phyloP scores from a whole-genome alignment of 768 basidiomycete species.

The Mycena olivaceomarginata region DNA sequence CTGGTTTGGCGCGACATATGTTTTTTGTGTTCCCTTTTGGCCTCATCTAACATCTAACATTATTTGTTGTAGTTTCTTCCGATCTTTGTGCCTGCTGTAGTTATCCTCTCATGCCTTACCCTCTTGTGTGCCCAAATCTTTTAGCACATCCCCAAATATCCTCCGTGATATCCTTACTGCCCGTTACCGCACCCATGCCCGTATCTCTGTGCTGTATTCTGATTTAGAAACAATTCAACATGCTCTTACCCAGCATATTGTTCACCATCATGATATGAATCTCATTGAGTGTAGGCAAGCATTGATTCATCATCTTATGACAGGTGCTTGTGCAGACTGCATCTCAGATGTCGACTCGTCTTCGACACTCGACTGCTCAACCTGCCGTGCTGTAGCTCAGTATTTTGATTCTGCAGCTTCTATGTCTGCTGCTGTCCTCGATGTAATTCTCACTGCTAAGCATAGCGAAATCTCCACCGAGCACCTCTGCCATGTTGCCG shows the following conservation, averaged over 20 bases:
- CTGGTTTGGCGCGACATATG: no score
- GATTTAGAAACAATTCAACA: background rate
- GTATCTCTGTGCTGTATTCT: background rate
- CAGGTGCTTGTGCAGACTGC: background rate
- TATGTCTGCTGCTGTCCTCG: no score
- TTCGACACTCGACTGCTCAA: background rate
- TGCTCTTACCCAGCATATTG: background rate
- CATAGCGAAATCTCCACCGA: no score
- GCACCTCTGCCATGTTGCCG: no score
- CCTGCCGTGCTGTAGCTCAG: no score
- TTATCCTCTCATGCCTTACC: constrained; percentile 1
- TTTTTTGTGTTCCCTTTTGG: background rate
- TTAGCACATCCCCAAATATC: background rate
- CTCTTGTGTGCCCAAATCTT: background rate
- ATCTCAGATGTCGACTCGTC: background rate
- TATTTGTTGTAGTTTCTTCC: background rate
- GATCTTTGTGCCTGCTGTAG: background rate
- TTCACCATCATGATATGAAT: constrained; percentile 1
- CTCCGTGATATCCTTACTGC: background rate
- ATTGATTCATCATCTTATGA: background rate
- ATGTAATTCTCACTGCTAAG: no score
- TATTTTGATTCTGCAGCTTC: no score
- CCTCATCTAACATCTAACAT: background rate
- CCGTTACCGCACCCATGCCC: background rate
- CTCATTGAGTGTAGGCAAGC: background rate